Base-by-base conservation (phyloP, 2,329 filamentous ascomycete species). In the Aspergillus eucalypticola region DNA sequence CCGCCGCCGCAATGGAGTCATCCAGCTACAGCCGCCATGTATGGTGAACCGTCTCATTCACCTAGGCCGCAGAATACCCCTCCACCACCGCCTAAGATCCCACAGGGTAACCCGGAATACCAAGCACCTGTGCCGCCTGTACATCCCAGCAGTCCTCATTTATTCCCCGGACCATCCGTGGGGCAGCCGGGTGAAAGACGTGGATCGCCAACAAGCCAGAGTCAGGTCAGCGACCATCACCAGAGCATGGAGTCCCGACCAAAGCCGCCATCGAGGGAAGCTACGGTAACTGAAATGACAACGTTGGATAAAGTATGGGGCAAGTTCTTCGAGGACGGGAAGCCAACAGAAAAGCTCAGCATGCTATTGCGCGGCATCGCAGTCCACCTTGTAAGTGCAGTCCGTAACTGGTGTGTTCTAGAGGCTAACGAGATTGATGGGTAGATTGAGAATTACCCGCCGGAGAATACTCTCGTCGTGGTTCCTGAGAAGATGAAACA, bases 261-360 rank as follows among this genome's bases (percentile, higher is more conserved):
- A 2, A 77, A 70, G 57, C 71, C 71, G 11, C 74, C 76, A 8
- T 69, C 70, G 15, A 73, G 78, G 27, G 71, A 76, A 46, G 71
- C 75, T 21, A 80, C 78, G 0, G 70, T 72, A 11, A 74, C 75
- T 32, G 84, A 86, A 60, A 72, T 82, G 62, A 87, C 84, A 1
- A 84, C 84, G 1, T 75, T 90, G 27, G 90, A 93, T 71, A 85
- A 84, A 70, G 88, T 88, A 70, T 96, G 92, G 92, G 89, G 90
- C 5, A 81, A 81, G 8, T 74, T 96, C 2, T 96, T 96, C 70
- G 86, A 81, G 2, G 81, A 87, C 27, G 89, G 88, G 0, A 82
- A 84, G 58, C 86, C 90, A 1, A 93, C 91, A 0, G 75, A 81
- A 51, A 82, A 90, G 54, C 81, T 94, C 15, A 84, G 85, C 0